Percentiles rank a stretch among this genome's conserved stretches.
Conservation (phyloP, 768 basidiomycete genomes). For the Phlebiopsis gigantea region DNA sequence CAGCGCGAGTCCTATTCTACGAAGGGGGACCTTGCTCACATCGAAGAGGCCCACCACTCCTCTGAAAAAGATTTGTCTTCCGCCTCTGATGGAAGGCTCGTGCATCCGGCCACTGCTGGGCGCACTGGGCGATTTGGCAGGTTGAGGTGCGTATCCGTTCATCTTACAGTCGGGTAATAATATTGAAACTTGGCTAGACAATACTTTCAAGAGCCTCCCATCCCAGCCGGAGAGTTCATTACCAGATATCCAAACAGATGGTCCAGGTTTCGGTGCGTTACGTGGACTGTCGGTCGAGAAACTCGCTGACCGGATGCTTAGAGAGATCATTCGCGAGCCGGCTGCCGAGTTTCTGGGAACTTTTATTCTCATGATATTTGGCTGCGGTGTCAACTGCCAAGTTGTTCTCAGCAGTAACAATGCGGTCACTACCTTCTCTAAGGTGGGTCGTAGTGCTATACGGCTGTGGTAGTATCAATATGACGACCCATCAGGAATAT, state of each 20-base stretch:
- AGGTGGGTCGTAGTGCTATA: slow-evolving; percentile 31
- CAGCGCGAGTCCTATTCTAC: slow-evolving; percentile 6
- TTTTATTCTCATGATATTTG: slow-evolving; percentile 15
- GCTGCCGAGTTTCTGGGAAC: slow-evolving; percentile 32
- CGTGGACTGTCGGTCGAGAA: background rate
- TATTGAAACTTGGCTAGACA: background rate
- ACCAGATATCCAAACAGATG: slow-evolving; percentile 44
- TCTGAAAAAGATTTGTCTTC: background rate
- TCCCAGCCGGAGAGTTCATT: slow-evolving; percentile 23
- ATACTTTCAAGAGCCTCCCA: background rate
- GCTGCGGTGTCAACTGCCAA: slow-evolving; percentile 12
- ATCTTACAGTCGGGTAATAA: background rate
- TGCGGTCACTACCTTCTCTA: slow-evolving; percentile 24
- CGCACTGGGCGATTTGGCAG: background rate
- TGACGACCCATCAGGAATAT: slow-evolving; percentile 30
- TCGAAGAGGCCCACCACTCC: background rate
- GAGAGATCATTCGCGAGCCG: slow-evolving; percentile 48
- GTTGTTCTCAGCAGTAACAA: slow-evolving; percentile 7
- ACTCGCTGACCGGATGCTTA: slow-evolving; percentile 20
- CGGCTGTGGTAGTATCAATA: background rate
- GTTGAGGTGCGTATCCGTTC: slow-evolving; percentile 1
- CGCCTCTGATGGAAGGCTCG: background rate
- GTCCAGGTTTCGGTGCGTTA: slow-evolving; percentile 49
- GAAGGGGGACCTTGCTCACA: background rate
- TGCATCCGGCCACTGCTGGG: background rate